Percentiles rank a stretch among this genome's conserved stretches.
Conservation (phyloP, 345 rosid species). For the Capsella bursapastoris region DNA sequence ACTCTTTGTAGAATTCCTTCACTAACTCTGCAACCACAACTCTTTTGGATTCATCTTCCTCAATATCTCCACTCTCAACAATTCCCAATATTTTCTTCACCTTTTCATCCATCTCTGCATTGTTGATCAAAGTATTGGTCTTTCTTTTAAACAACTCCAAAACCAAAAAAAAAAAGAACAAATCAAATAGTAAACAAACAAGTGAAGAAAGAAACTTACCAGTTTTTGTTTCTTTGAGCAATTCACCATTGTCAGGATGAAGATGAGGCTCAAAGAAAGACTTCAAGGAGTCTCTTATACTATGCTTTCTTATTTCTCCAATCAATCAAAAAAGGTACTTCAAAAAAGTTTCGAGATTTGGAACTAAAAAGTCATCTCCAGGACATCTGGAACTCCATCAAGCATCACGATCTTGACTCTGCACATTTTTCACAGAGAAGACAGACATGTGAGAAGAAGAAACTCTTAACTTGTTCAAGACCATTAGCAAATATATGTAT, state of each 20-base stretch:
- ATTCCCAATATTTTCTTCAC: slow-evolving; percentile 70
- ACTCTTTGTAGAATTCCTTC: slow-evolving; percentile 71
- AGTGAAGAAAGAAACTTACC: slow-evolving; percentile 48
- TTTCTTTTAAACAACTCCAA: slow-evolving; percentile 38
- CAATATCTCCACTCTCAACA: slow-evolving; percentile 60
- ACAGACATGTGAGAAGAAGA: slow-evolving; percentile 30
- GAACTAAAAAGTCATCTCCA: slow-evolving; percentile 28
- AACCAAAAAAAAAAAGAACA: neutral
- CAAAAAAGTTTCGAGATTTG: slow-evolving; percentile 34
- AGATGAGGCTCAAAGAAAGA: slow-evolving; percentile 74
- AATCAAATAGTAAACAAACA: neutral
- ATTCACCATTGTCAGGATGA: slow-evolving; percentile 70
- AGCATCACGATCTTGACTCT: slow-evolving; percentile 29
- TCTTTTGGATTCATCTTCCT: slow-evolving; percentile 61
- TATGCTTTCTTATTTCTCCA: slow-evolving; percentile 64
- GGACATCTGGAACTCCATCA: slow-evolving; percentile 26
- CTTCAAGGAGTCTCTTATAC: slow-evolving; percentile 64
- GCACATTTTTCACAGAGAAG: slow-evolving; percentile 21
- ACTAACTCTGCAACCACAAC: slow-evolving; percentile 62
- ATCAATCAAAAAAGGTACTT: slow-evolving; percentile 30
- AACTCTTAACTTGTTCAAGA: slow-evolving; percentile 26
- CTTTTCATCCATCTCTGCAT: slow-evolving; percentile 80
- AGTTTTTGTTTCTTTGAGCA: slow-evolving; percentile 72
- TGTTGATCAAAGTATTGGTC: slow-evolving; percentile 16
- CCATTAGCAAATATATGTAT: slow-evolving; percentile 20